phyloP scores from a whole-genome alignment of 2,329 filamentous ascomycete species.

The Pleomassaria siparia region DNA sequence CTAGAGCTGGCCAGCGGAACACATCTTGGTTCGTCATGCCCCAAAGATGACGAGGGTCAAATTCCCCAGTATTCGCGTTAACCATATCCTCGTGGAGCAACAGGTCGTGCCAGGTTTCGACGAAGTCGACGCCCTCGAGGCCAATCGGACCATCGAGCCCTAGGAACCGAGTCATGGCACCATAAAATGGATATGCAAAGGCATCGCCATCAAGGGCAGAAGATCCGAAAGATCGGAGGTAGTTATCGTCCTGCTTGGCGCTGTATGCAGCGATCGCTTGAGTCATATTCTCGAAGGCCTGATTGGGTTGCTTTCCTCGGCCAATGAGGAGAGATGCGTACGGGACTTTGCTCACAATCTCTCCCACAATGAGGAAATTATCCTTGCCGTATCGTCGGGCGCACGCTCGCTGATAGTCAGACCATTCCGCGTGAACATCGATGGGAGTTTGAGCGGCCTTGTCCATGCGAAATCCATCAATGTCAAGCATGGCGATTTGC shows the following conservation, averaged over 20 bases:
- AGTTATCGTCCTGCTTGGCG: slow-evolving; percentile 46
- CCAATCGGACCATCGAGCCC: slow-evolving; percentile 55
- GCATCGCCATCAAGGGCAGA: slow-evolving; percentile 61
- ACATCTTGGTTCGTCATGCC: slow-evolving; percentile 68
- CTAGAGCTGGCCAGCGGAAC: slow-evolving; percentile 63
- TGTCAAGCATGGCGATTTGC: slow-evolving; percentile 62
- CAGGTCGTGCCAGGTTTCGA: slow-evolving; percentile 58
- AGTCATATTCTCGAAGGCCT: slow-evolving; percentile 51
- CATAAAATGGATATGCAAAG: slow-evolving; percentile 67
- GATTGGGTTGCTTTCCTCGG: slow-evolving; percentile 59
- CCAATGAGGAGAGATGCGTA: slow-evolving; percentile 65
- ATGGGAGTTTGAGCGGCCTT: slow-evolving; percentile 66
- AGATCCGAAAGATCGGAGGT: slow-evolving; percentile 55
- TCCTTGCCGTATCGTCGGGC: slow-evolving; percentile 59
- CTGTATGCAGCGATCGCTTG: slow-evolving; percentile 54
- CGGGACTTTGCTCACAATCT: slow-evolving; percentile 64
- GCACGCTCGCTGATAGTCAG: slow-evolving; percentile 58
- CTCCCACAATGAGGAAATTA: slow-evolving; percentile 66
- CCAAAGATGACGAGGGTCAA: slow-evolving; percentile 66
- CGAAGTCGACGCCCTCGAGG: slow-evolving; percentile 47
- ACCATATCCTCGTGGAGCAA: slow-evolving; percentile 61
- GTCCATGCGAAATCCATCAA: slow-evolving; percentile 68
- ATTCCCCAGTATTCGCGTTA: slow-evolving; percentile 61
- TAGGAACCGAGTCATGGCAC: slow-evolving; percentile 62
- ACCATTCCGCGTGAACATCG: slow-evolving; percentile 62